Evolutionary conservation across 2,329 filamentous ascomycete genomes (phyloP).

Genomic region (Beauveria asiatica): DNA sequence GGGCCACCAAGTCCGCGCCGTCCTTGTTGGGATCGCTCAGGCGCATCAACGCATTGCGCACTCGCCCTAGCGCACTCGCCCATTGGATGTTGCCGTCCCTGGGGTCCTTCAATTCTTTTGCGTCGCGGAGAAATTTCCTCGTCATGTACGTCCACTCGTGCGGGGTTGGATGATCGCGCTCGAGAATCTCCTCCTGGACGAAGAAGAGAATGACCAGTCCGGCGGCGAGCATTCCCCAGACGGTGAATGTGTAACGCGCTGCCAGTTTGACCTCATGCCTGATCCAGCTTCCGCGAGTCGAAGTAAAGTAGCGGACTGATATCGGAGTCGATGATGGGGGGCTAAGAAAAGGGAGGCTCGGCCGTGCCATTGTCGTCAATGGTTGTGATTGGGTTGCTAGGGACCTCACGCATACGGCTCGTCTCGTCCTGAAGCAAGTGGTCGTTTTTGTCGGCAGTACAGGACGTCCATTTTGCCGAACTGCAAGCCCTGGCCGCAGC

Average conservation of each 20-base stretch:
- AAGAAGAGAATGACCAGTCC: slow-evolving; percentile 54
- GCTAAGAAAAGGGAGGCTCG: slow-evolving; percentile 40
- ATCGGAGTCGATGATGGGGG: slow-evolving; percentile 40
- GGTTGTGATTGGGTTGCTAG: slow-evolving; percentile 22
- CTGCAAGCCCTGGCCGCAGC: slow-evolving; percentile 31
- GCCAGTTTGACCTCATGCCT: slow-evolving; percentile 62
- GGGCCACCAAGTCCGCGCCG: slow-evolving; percentile 54
- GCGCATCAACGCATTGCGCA: slow-evolving; percentile 50
- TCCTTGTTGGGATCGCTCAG: slow-evolving; percentile 63
- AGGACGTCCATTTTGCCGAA: slow-evolving; percentile 23
- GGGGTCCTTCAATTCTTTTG: slow-evolving; percentile 49
- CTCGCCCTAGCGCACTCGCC: slow-evolving; percentile 54
- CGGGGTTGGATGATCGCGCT: slow-evolving; percentile 71
- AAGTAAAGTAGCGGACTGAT: slow-evolving; percentile 67
- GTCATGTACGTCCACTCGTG: slow-evolving; percentile 71
- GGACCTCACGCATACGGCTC: slow-evolving; percentile 16
- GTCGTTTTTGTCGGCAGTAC: slow-evolving; percentile 14
- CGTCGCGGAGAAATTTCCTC: slow-evolving; percentile 58
- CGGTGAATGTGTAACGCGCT: slow-evolving; percentile 55
- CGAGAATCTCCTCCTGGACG: slow-evolving; percentile 64
- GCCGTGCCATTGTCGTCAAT: slow-evolving; percentile 23
- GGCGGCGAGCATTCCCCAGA: slow-evolving; percentile 56
- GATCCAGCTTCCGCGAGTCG: slow-evolving; percentile 62
- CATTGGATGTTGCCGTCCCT: slow-evolving; percentile 53
- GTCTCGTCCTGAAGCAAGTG: neutral